Base-by-base conservation (phyloP, 2,329 filamentous ascomycete genomes). In the Nannizziopsis barbatae region DNA sequence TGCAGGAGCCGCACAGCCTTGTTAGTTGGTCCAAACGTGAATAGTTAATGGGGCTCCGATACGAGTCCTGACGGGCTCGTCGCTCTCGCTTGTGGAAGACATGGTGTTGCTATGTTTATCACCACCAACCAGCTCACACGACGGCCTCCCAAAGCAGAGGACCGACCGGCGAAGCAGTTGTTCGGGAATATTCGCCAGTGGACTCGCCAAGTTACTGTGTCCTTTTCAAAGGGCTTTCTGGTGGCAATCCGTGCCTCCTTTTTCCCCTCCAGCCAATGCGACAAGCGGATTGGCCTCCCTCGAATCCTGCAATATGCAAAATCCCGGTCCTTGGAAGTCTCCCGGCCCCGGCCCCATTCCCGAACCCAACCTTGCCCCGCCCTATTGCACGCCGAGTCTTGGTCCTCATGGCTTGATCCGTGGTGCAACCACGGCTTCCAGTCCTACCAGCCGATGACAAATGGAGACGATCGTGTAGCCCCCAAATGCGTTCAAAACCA, bases 1-100 rank as follows among this genome's bases (percentile, higher is more conserved):
- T 33, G 17, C 44, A 40, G 27, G 44, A 47, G 45, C 45, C 45
- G 45, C 45, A 47, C 30, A 47, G 45, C 45, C 45, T 37, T 47
- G 45, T 42, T 37, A 27, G 3, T 27, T 18, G 17, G 38, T 36
- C 45, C 38, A 36, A 15, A 12, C 12, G 14, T 27, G 22, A 27
- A 27, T 27, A 27, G 7, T 7, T 4, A 15, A 47, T 35, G 37
- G 31, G 45, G 45, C 30, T 20, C 22, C 14, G 42, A 8, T 35
- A 35, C 42, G 15, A 44, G 42, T 14, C n/a, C n/a, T 37, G 35
- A 17, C 14, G 35, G 15, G 22, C 22, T 15, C n/a, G 17, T 37
- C 35, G 14, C n/a, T 17, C 20, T 11, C 11, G 37, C 17, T 40
- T 20, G 37, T 40, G 37, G 37, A 40, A 11, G 37, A 15, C 22